Evolutionary conservation across 345 rosid species (phyloP), one percentile per base, ranked within the genome.

Genomic region (Euclidium syriacum): DNA sequence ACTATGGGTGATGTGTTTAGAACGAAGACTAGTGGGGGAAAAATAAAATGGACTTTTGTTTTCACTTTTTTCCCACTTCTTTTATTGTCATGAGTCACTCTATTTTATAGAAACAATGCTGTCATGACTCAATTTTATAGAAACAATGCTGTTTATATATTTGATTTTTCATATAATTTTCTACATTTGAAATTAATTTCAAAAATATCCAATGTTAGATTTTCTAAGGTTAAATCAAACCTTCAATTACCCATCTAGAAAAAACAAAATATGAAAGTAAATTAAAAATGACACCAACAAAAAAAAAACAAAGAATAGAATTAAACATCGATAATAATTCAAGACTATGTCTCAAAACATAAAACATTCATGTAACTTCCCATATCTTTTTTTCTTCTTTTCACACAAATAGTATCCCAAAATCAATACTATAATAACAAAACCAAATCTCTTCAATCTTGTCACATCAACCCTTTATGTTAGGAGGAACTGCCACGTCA

Each of bases 11-110:
- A 32, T 59, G 57, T 64, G 65, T 60, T 58, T 14, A 38, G 57
- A 58, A 53, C 44, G 67, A 55, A 72, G 76, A 69, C 49, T 51
- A 67, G 77, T 54, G 75, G 72, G 51, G 63, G 27, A 41, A 38
- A 48, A 67, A 44, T 77, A 59, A 70, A 58, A 78, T 75, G 65
- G 76, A 75, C 74, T 75, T 53, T 34, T 61, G 58, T 23, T 53
- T 52, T 61, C 2, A 26, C 39, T 19, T 61, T 59, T 24, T 25
- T 19, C 30, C 48, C 16, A 33, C 71, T 55, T 25, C 22, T 35
- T 66, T 33, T 43, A 16, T 24, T 33, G 24, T 3, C 32, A 5
- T 38, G 2, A 4, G 15, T 38, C n/a, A 50, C 70, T 22, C 30
- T 26, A 8, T 10, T 32, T 44, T 33, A 64, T 3, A 65, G 10